phyloP scores from a whole-genome alignment of 352 stramenopile species.

The Globisporangium radiosum region DNA sequence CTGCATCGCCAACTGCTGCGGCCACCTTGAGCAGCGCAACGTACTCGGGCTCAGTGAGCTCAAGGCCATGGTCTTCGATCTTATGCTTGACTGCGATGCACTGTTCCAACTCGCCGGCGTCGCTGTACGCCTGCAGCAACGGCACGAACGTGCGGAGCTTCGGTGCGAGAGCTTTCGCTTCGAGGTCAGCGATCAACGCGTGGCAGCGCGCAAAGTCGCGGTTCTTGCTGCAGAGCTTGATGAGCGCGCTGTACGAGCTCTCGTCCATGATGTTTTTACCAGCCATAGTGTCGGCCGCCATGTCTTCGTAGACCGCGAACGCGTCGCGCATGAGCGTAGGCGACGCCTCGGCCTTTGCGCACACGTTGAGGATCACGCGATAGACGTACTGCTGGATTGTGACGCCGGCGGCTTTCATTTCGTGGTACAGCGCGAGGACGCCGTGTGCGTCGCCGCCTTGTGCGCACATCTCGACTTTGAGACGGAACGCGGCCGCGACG shows the following conservation, averaged over 20 bases:
- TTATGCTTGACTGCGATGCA: slow-evolving; percentile 49
- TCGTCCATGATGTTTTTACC: slow-evolving; percentile 35
- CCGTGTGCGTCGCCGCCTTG: slow-evolving; percentile 27
- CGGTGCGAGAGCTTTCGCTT: slow-evolving; percentile 33
- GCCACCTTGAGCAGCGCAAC: slow-evolving; percentile 50
- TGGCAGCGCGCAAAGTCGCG: slow-evolving; percentile 48
- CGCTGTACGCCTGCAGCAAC: slow-evolving; percentile 54
- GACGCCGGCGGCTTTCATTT: slow-evolving; percentile 42
- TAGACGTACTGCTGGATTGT: slow-evolving; percentile 33
- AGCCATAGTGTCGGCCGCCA: slow-evolving; percentile 33
- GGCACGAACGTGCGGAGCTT: slow-evolving; percentile 73
- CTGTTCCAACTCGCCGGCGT: slow-evolving; percentile 44
- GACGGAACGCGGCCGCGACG: slow-evolving; percentile 28
- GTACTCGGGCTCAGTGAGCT: slow-evolving; percentile 60
- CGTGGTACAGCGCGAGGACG: slow-evolving; percentile 38
- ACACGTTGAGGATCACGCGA: slow-evolving; percentile 56
- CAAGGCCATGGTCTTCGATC: slow-evolving; percentile 34
- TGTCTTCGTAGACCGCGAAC: slow-evolving; percentile 56
- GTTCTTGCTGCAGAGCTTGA: slow-evolving; percentile 66
- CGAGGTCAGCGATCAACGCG: slow-evolving; percentile 44
- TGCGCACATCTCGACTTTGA: slow-evolving; percentile 36
- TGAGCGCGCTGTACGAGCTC: slow-evolving; percentile 62
- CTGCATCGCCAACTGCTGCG: slow-evolving; percentile 22
- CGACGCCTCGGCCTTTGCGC: slow-evolving; percentile 35
- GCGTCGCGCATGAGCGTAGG: slow-evolving; percentile 30